Evolutionary conservation across 2,329 filamentous ascomycete genomes (phyloP).

Genomic region (Rutstroemia sydowiana): DNA sequence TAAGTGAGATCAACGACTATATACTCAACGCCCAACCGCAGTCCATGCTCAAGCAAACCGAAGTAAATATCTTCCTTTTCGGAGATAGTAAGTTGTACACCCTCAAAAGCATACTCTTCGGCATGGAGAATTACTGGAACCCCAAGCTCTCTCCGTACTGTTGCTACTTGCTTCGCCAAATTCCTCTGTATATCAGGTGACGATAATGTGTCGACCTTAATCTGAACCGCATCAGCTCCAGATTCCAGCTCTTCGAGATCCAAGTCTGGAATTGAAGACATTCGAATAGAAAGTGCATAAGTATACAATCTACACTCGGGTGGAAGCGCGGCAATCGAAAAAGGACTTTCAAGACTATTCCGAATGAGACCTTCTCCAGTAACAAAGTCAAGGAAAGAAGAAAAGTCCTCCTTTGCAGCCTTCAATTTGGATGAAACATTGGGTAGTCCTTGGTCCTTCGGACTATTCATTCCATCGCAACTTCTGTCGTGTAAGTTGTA

Average conservation of each 20-base stretch:
- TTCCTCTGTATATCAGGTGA: slow-evolving; percentile 39
- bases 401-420: slow-evolving; percentile 52
- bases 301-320: slow-evolving; percentile 56
- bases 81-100: slow-evolving; percentile 16
- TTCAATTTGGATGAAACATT: slow-evolving; percentile 42
- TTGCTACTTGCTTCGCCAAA: slow-evolving; percentile 48
- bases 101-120: slow-evolving; percentile 37
- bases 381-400: slow-evolving; percentile 50
- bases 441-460: slow-evolving; percentile 36
- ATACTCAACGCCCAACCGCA: slow-evolving; percentile 60
- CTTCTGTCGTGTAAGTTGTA: slow-evolving; percentile 40
- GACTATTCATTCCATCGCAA: slow-evolving; percentile 32
- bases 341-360: slow-evolving; percentile 50
- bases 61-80: slow-evolving; percentile 39
- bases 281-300: slow-evolving; percentile 55
- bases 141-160: slow-evolving; percentile 48
- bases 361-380: slow-evolving; percentile 45
- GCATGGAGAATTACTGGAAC: slow-evolving; percentile 52
- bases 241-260: slow-evolving; percentile 48
- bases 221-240: slow-evolving; percentile 51
- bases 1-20: slow-evolving; percentile 54
- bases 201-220: slow-evolving; percentile 51
- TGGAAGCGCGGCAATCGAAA: slow-evolving; percentile 51
- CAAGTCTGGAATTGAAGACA: slow-evolving; percentile 48
- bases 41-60: slow-evolving; percentile 52